Evolutionary conservation across 768 basidiomycete genomes (phyloP).

Genomic region (Mycena epipterygia): DNA sequence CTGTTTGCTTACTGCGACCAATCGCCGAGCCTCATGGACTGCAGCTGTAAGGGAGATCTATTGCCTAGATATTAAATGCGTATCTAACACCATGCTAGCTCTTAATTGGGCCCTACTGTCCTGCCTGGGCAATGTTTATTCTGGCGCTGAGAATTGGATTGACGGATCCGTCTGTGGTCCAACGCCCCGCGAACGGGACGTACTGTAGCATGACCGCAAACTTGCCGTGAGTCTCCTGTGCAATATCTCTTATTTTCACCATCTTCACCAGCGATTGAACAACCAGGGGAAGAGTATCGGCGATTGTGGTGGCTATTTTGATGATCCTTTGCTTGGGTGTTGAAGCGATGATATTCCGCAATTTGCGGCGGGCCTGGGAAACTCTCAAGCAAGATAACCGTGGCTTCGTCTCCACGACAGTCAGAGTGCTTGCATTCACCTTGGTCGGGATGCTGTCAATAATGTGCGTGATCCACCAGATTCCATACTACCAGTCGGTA

Average conservation of each 20-base stretch:
- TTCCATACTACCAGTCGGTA: too few species aligned
- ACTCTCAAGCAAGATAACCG: slow-evolving; percentile 28
- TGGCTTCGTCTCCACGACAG: slow-evolving; percentile 15
- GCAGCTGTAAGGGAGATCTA: slow-evolving; percentile 15
- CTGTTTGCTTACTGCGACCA: slow-evolving; percentile 12
- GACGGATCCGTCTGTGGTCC: slow-evolving; percentile 6
- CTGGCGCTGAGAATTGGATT: slow-evolving; percentile 18
- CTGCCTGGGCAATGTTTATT: slow-evolving; percentile 28
- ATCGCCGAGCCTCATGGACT: neutral
- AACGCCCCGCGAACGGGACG: neutral
- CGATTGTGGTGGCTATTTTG: slow-evolving; percentile 15
- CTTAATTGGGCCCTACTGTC: slow-evolving; percentile 30
- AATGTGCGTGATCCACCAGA: slow-evolving; percentile 14
- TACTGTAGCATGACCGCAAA: slow-evolving; percentile 16
- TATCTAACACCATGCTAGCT: slow-evolving; percentile 13
- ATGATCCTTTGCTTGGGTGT: slow-evolving; percentile 24
- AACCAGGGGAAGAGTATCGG: slow-evolving; percentile 18
- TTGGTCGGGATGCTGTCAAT: slow-evolving; percentile 35
- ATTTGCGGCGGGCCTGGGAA: slow-evolving; percentile 28
- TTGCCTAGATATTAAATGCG: neutral
- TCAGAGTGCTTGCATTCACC: slow-evolving; percentile 35
- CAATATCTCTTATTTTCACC: neutral
- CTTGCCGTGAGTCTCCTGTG: neutral
- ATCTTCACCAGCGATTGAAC: neutral
- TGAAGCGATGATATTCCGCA: slow-evolving; percentile 29